Evolutionary conservation across 2,329 filamentous ascomycete species (phyloP).

Genomic region (Diaporthe sp.): DNA sequence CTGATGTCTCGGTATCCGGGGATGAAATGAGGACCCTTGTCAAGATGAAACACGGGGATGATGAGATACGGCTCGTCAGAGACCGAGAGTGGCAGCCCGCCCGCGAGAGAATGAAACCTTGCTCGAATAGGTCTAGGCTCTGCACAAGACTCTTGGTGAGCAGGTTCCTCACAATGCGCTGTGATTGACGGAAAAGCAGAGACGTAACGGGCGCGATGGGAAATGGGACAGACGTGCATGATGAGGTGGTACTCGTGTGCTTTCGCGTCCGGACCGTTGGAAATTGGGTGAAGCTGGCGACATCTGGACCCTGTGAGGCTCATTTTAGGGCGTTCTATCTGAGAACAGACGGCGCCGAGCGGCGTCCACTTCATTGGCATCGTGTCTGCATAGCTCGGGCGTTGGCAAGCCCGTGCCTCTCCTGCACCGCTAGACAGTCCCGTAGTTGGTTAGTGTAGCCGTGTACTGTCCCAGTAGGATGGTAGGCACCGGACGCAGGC

Average conservation of each 20-base stretch:
- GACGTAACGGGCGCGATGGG: conserved; percentile 9
- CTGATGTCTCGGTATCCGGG: conserved; percentile 31
- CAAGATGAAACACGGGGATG: conserved; percentile 36
- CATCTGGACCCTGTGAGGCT: conserved; percentile 29
- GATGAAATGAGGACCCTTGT: conserved; percentile 32
- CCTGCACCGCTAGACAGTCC: not conserved
- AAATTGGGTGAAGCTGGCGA: conserved; percentile 24
- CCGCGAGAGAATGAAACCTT: conserved; percentile 16
- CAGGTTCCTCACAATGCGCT: not conserved
- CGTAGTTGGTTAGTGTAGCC: conserved; percentile 20
- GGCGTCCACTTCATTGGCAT: conserved; percentile 15
- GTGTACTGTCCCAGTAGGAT: conserved; percentile 19
- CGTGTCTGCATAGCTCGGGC: conserved; percentile 22
- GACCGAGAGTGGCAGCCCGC: conserved; percentile 21
- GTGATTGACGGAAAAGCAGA: conserved; percentile 31
- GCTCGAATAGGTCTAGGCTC: conserved; percentile 12
- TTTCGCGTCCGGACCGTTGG: conserved; percentile 27
- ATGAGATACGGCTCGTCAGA: conserved; percentile 32
- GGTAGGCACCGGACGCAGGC: conserved; percentile 13
- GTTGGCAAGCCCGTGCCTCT: conserved; percentile 3
- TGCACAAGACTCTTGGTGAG: not conserved
- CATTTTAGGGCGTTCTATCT: conserved; percentile 20
- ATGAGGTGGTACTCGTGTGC: conserved; percentile 26
- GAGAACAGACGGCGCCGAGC: conserved; percentile 29
- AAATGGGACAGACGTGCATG: conserved; percentile 21